Conservation (phyloP, 805 yeast genomes). For the Lachancea kluyveri region DNA sequence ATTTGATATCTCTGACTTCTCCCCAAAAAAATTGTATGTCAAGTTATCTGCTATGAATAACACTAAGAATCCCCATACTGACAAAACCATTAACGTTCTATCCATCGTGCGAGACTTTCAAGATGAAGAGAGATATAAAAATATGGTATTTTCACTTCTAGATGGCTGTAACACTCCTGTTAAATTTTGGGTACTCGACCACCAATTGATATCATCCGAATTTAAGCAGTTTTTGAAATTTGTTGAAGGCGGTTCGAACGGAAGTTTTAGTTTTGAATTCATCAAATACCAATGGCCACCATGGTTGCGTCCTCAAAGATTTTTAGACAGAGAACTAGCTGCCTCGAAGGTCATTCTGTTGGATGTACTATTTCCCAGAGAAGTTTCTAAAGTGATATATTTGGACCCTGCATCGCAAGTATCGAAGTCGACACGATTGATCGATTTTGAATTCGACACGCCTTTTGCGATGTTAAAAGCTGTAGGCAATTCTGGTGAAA, state of each 20-base stretch:
- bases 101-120: slow-evolving; percentile 13
- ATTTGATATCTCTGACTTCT: slow-evolving; percentile 12
- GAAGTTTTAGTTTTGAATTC: slow-evolving; percentile 44
- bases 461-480: slow-evolving; percentile 76
- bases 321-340: slow-evolving; percentile 76
- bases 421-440: slow-evolving; percentile 38
- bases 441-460: slow-evolving; percentile 62
- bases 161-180: slow-evolving; percentile 26
- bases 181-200: slow-evolving; percentile 87
- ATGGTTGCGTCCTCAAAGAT: slow-evolving; percentile 78
- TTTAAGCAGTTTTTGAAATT: slow-evolving; percentile 55
- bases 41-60: slow-evolving; percentile 9
- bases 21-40: slow-evolving; percentile 18
- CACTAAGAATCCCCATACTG: neutral
- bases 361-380: slow-evolving; percentile 82
- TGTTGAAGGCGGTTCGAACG: slow-evolving; percentile 9
- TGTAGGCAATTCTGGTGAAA: slow-evolving; percentile 68
- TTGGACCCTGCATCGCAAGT: slow-evolving; percentile 46
- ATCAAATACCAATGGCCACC: slow-evolving; percentile 90
- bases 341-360: slow-evolving; percentile 82
- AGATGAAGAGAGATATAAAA: slow-evolving; percentile 13
- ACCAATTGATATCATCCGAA: slow-evolving; percentile 33
- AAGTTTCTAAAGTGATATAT: slow-evolving; percentile 67
- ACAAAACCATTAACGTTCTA: slow-evolving; percentile 15
- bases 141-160: slow-evolving; percentile 10